A percentile compares a stretch with the other conserved stretches of the same genome.
Conservation (phyloP, 2,329 filamentous ascomycete species). For the Colletotrichum ledebouriae region DNA sequence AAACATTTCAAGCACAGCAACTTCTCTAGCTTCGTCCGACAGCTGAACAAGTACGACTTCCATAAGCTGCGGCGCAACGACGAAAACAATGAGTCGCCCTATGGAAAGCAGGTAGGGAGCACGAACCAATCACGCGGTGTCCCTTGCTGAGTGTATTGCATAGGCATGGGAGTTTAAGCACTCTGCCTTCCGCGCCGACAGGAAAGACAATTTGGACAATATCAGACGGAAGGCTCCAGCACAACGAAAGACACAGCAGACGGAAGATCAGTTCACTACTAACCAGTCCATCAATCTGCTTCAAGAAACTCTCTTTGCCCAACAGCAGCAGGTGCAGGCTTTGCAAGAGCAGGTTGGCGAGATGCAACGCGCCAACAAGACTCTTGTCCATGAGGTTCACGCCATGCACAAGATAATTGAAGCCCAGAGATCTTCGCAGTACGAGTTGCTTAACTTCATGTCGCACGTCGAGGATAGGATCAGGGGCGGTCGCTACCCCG, state of each 20-base stretch:
- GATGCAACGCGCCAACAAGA: conserved; percentile 73
- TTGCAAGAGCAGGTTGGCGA: conserved; percentile 89
- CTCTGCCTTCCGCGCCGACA: conserved; percentile 94
- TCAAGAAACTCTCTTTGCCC: conserved; percentile 88
- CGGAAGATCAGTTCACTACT: conserved; percentile 81
- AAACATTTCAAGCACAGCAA: conserved; percentile 99
- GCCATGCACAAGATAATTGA: conserved; percentile 72
- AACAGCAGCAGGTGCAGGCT: conserved; percentile 91
- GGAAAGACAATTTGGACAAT: conserved; percentile 96
- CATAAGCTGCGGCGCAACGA: conserved; percentile 97
- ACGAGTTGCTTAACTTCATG: conserved; percentile 70
- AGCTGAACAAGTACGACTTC: conserved; percentile 98
- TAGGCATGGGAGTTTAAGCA: conserved; percentile 98
- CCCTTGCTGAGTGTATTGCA: conserved; percentile 6
- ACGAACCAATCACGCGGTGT: not conserved
- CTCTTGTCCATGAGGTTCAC: conserved; percentile 73
- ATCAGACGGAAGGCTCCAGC: conserved; percentile 96
- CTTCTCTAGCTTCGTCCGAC: conserved; percentile 95
- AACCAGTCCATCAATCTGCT: conserved; percentile 91
- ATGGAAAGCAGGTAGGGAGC: conserved; percentile 78
- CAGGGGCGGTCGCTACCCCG: conserved; percentile 56
- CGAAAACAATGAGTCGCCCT: conserved; percentile 84
- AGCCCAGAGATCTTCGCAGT: conserved; percentile 68
- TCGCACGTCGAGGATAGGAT: conserved; percentile 62
- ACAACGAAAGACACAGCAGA: conserved; percentile 78